These are phyloP conservation scores for Gastroboletus turbinatus DNA, from an alignment of 1,284 basidiomycete species.

Conservation along the genomic window DNA sequence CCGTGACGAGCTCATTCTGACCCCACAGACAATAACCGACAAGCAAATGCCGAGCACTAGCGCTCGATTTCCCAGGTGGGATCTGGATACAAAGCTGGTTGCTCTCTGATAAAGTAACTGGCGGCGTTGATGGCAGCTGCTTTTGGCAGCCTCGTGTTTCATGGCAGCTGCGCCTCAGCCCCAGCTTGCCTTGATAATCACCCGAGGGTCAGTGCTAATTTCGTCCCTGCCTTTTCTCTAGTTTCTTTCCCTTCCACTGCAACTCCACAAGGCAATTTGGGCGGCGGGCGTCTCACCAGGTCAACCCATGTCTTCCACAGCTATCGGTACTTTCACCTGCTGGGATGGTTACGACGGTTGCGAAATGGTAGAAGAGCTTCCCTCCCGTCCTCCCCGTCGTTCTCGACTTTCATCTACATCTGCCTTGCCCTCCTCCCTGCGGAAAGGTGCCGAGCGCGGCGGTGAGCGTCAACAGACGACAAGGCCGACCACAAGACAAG, in stretches of 20 bases:
- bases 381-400: conserved; percentile 21
- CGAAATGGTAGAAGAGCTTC: conserved; percentile 22
- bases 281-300: conserved; percentile 15
- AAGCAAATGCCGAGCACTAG: neutral
- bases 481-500: conserved; percentile 39
- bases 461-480: conserved; percentile 34
- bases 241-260: conserved; percentile 16
- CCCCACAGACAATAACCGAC: neutral
- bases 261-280: conserved; percentile 20
- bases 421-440: conserved; percentile 11
- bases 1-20: neutral
- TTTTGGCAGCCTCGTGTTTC: conserved; percentile 38
- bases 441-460: conserved; percentile 19
- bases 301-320: conserved; percentile 29
- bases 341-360: conserved; percentile 40
- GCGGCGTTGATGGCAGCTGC: conserved; percentile 24
- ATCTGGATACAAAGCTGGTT: conserved; percentile 1
- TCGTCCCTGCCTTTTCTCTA: conserved; percentile 12
- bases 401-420: conserved; percentile 24
- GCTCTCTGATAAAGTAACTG: conserved; percentile 28
- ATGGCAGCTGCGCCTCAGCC: conserved; percentile 28
- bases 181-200: conserved; percentile 34
- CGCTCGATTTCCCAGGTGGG: conserved; percentile 16
- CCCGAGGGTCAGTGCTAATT: conserved; percentile 32
- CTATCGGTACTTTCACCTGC: conserved; percentile 39